Percentiles rank a stretch among this genome's conserved stretches.
Conservation (phyloP, 78 protist genomes). For the Dictyostelium citrinum region DNA sequence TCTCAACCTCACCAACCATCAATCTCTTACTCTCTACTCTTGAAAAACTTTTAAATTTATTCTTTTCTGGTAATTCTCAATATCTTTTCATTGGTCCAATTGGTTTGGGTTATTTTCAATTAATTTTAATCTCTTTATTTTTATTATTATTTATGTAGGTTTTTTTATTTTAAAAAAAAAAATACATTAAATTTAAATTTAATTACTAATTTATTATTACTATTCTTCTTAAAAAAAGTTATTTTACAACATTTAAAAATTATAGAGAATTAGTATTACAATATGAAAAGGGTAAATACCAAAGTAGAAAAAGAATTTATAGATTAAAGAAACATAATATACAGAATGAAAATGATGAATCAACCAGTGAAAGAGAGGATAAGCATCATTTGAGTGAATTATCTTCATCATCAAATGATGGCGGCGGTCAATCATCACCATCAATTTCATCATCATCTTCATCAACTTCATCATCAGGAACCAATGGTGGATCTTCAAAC, state of each 20-base stretch:
- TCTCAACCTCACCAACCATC: not conserved
- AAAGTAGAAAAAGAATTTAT: constrained; percentile 20
- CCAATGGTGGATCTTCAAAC: not conserved
- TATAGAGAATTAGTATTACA: constrained; percentile 31
- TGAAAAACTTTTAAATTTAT: not conserved
- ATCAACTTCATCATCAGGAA: not conserved
- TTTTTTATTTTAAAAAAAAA: not conserved
- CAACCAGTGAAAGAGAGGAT: constrained; percentile 2
- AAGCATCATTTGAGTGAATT: not conserved
- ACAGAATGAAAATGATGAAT: not conserved
- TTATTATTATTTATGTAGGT: constrained; percentile 34
- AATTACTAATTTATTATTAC: not conserved
- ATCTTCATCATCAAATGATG: not conserved
- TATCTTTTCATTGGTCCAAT: constrained; percentile 56
- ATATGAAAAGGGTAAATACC: constrained; percentile 10
- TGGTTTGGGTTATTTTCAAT: constrained; percentile 22
- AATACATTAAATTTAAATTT: too few relatives aligned
- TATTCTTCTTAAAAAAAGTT: not conserved
- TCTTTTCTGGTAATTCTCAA: constrained; percentile 40
- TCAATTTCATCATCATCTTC: not conserved
- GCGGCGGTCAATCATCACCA: not conserved
- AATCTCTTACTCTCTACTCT: not conserved
- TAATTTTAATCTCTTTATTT: constrained; percentile 13
- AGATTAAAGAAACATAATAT: not conserved
- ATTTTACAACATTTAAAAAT: constrained; percentile 31